phyloP scores from a whole-genome alignment of 805 yeast species.

The Cyberlindnera mississippiensis region DNA sequence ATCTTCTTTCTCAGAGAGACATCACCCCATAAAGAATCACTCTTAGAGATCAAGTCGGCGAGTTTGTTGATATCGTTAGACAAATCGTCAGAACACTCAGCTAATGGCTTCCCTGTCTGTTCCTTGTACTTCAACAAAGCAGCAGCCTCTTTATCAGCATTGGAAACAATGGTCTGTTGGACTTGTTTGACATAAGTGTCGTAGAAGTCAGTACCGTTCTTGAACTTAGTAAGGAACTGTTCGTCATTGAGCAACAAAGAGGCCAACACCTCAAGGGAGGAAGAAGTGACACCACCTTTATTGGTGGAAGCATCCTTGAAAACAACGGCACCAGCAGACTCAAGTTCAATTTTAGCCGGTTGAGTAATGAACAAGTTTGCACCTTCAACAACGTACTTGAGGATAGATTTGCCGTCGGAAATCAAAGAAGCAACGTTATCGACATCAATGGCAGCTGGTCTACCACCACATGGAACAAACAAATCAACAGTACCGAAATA shows the following conservation, averaged over 20 bases:
- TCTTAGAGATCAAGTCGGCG: slow-evolving; percentile 78
- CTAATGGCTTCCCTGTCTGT: slow-evolving; percentile 54
- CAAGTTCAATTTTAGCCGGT: slow-evolving; percentile 83
- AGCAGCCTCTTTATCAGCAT: slow-evolving; percentile 83
- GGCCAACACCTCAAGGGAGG: slow-evolving; percentile 92
- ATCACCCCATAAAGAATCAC: slow-evolving; percentile 86
- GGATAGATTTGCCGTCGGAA: slow-evolving; percentile 63
- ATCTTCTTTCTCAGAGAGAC: slow-evolving; percentile 70
- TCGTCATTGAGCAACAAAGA: slow-evolving; percentile 87
- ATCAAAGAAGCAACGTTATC: slow-evolving; percentile 77
- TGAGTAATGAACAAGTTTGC: slow-evolving; percentile 95
- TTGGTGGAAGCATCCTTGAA: slow-evolving; percentile 96
- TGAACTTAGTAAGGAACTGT: slow-evolving; percentile 73
- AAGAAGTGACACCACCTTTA: slow-evolving; percentile 98
- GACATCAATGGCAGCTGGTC: slow-evolving; percentile 93
- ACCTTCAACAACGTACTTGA: slow-evolving; percentile 94
- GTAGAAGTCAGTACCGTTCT: slow-evolving; percentile 70
- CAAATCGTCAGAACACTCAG: slow-evolving; percentile 75
- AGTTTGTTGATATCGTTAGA: slow-evolving; percentile 80
- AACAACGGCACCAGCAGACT: slow-evolving; percentile 79
- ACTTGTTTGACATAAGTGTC: slow-evolving; percentile 80
- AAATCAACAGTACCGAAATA: slow-evolving; percentile 65
- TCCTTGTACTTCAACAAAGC: slow-evolving; percentile 78
- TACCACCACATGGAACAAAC: slow-evolving; percentile 98
- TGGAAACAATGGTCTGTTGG: slow-evolving; percentile 66